phyloP scores from a whole-genome alignment of 2,329 filamentous ascomycete genomes.

The Pseudogymnoascus sp. region DNA sequence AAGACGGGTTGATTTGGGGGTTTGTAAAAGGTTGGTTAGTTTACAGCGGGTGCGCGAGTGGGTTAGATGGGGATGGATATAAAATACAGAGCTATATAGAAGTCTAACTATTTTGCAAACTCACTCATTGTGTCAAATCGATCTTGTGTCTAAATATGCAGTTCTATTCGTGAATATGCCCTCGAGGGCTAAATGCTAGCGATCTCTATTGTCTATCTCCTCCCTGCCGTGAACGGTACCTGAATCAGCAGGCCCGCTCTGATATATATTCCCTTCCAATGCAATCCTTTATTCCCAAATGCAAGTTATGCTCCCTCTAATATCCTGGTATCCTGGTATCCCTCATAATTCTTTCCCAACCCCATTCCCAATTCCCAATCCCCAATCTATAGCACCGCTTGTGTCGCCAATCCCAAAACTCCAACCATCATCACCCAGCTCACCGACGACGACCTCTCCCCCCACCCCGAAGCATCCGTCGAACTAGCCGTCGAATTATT shows the following conservation, averaged over 20 bases:
- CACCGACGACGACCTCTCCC: not conserved
- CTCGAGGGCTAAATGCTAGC: not conserved
- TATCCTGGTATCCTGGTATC: slow-evolving; percentile 4
- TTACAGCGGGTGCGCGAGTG: not conserved
- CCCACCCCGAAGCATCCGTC: not conserved
- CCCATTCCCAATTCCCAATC: not conserved
- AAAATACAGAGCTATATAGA: slow-evolving; percentile 1
- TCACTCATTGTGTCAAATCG: not conserved
- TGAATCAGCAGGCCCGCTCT: not conserved
- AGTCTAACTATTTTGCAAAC: slow-evolving; percentile 1
- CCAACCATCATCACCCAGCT: not conserved
- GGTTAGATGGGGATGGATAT: not conserved
- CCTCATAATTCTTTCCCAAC: not conserved
- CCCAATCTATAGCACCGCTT: not conserved
- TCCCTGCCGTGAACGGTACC: not conserved
- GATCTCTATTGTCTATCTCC: not conserved
- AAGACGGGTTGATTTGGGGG: not conserved
- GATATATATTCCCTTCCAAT: not conserved
- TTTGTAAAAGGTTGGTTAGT: not conserved
- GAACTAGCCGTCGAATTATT: not conserved
- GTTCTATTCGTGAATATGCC: not conserved
- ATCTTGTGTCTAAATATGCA: not conserved
- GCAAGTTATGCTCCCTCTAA: not conserved
- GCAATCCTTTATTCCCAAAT: not conserved
- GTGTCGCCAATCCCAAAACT: not conserved